Conservation (phyloP, 257 asterid species). For the Salvia hispanica region DNA sequence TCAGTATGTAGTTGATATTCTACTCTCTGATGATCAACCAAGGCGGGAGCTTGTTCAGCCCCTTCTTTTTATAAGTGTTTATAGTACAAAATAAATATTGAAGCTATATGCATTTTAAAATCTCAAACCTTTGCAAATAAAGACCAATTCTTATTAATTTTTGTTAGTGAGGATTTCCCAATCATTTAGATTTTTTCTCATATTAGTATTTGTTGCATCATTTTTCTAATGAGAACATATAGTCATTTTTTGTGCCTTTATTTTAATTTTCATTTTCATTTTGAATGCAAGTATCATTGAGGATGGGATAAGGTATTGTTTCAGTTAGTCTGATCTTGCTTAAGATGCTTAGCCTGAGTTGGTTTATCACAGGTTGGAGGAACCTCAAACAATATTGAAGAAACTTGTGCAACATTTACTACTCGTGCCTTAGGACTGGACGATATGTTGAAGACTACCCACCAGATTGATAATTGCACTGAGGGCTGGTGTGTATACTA, state of each 20-base stretch:
- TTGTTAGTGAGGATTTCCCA: too few species aligned
- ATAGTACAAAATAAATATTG: too few species aligned
- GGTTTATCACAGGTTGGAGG: conserved; percentile 81
- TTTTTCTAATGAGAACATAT: background rate
- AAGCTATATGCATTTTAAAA: too few species aligned
- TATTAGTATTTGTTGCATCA: too few species aligned
- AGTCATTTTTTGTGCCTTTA: background rate
- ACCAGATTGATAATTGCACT: conserved; percentile 96
- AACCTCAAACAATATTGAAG: too few species aligned
- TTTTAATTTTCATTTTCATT: background rate
- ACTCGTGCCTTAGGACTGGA: conserved; percentile 79
- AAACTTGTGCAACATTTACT: too few species aligned
- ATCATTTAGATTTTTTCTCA: too few species aligned
- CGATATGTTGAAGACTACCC: conserved; percentile 77
- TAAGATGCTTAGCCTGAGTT: conserved; percentile 21
- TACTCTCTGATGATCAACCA: background rate
- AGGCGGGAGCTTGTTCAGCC: conserved; percentile 15
- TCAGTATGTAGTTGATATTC: too few species aligned
- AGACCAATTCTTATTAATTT: too few species aligned
- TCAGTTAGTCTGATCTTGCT: conserved; percentile 22
- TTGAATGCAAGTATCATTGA: background rate
- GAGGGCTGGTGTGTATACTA: conserved; percentile 77
- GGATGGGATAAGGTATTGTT: conserved; percentile 17
- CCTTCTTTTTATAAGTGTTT: background rate
- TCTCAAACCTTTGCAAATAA: too few species aligned